Evolutionary conservation across 805 yeast species (phyloP).

Genomic region (Saccharomyces cerevisiae): DNA sequence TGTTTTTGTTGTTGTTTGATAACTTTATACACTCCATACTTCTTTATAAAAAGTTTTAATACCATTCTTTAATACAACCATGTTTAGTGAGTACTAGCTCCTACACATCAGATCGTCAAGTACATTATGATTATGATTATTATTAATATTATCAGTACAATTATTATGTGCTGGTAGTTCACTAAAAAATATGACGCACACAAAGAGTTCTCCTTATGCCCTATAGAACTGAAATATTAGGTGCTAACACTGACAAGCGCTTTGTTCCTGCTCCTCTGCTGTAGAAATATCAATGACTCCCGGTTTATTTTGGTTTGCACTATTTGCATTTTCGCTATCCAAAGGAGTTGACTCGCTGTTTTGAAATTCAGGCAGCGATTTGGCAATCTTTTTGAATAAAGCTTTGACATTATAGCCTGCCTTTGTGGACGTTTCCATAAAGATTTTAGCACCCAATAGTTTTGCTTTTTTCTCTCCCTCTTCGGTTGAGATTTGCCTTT

Average conservation of each 20-base stretch:
- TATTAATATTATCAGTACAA: neutral
- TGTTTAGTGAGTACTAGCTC: neutral
- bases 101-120: neutral
- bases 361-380: conserved; percentile 78
- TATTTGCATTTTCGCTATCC: conserved; percentile 19
- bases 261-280: conserved; percentile 29
- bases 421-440: conserved; percentile 90
- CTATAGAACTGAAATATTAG: neutral
- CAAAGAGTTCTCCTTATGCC: neutral
- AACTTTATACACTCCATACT: neutral
- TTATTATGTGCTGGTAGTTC: neutral
- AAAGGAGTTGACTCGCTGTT: conserved; percentile 22
- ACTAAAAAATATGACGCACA: neutral
- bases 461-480: conserved; percentile 79
- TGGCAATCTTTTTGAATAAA: conserved; percentile 84
- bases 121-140: neutral
- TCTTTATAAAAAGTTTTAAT: neutral
- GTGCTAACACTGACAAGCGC: conserved; percentile 35
- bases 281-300: conserved; percentile 40
- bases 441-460: conserved; percentile 64
- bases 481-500: conserved; percentile 71
- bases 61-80: neutral
- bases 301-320: conserved; percentile 27
- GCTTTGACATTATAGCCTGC: conserved; percentile 90
- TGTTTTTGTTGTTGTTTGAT: neutral